These are phyloP conservation scores for Pestalotiopsis sp. DNA, from an alignment of 2,329 filamentous ascomycete species.

Conservation along the genomic window DNA sequence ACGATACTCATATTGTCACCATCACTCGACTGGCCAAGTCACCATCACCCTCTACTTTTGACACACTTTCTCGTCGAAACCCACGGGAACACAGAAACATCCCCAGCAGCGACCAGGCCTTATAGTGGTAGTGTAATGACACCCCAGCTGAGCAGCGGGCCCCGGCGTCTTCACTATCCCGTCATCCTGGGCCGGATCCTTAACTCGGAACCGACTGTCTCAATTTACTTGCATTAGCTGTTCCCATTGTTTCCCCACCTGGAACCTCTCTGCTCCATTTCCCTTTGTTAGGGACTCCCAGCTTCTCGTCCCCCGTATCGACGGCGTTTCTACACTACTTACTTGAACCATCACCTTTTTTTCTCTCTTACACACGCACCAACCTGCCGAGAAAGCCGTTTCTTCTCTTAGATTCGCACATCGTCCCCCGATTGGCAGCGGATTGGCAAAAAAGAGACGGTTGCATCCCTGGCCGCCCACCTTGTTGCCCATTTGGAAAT, in stretches of 20 bases:
- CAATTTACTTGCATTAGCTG: slow-evolving; percentile 7
- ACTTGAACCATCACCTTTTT: not conserved
- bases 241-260: slow-evolving; percentile 6
- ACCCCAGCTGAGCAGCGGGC: not conserved
- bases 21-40: not conserved
- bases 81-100: not conserved
- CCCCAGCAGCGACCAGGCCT: not conserved
- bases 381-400: slow-evolving; percentile 2
- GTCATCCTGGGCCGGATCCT: not conserved
- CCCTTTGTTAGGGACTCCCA: slow-evolving; percentile 2
- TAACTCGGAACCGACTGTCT: slow-evolving; percentile 7
- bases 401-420: not conserved
- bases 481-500: not conserved
- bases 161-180: not conserved
- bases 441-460: not conserved
- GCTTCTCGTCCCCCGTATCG: not conserved
- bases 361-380: not conserved
- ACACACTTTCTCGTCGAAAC: not conserved
- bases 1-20: not conserved
- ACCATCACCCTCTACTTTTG: not conserved
- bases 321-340: not conserved
- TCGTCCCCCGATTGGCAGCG: not conserved
- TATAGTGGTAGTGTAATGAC: no score
- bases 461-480: not conserved
- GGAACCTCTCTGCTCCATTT: not conserved